Conservation (phyloP, 2,329 filamentous ascomycete species). For the Aspergillus aculeatus region DNA sequence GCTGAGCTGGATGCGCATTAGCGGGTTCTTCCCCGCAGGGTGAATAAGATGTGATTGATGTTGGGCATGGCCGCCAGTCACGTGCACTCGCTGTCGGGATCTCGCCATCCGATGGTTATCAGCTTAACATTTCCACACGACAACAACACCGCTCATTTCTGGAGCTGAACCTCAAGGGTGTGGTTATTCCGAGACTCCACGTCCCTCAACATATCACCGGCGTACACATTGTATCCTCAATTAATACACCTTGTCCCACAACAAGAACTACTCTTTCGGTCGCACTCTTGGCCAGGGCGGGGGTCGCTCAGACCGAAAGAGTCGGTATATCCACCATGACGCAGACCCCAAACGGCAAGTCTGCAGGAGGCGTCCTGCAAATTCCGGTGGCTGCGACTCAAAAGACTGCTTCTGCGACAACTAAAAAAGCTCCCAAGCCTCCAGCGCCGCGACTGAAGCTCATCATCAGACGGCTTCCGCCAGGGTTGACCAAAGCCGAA, state of each 20-base stretch:
- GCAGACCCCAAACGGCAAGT: conserved; percentile 28
- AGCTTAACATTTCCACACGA: neutral
- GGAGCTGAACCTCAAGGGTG: neutral
- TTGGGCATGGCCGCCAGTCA: neutral
- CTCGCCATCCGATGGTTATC: neutral
- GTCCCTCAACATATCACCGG: neutral
- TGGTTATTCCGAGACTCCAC: neutral
- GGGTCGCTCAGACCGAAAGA: neutral
- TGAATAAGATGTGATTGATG: neutral
- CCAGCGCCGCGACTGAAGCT: conserved; percentile 73
- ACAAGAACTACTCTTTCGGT: neutral
- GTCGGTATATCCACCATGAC: conserved; percentile 23
- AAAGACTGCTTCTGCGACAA: conserved; percentile 42
- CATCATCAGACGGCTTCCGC: conserved; percentile 78
- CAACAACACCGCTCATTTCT: neutral
- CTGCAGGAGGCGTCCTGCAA: conserved; percentile 55
- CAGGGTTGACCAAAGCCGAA: conserved; percentile 77
- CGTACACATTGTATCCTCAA: neutral
- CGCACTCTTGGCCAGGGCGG: neutral
- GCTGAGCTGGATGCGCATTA: conserved; percentile 1
- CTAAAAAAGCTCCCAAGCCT: conserved; percentile 47
- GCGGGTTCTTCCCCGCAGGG: conserved; percentile 5
- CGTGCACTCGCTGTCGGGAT: neutral
- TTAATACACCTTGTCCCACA: neutral
- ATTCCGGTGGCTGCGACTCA: conserved; percentile 50